Percentiles rank a stretch among this genome's conserved stretches.
Conservation (phyloP, 192 early-diverging fungal genomes). For the Pilobolus umbonatus region DNA sequence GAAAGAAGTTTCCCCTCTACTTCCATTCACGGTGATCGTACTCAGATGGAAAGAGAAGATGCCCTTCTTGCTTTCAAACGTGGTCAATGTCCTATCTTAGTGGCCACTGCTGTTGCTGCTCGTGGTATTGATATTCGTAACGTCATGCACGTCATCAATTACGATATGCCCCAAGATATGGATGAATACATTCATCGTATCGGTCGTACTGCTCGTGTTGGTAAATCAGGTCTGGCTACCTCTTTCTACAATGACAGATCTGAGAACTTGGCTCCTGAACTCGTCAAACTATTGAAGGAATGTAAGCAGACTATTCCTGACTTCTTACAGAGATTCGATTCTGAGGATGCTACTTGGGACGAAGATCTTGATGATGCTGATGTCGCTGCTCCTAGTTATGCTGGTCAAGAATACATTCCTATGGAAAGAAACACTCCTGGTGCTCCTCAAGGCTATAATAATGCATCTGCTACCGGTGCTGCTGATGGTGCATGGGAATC, state of each 20-base stretch:
- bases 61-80: constrained; percentile 68
- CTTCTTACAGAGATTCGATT: constrained; percentile 39
- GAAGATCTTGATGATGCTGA: constrained; percentile 35
- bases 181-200: constrained; percentile 78
- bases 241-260: constrained; percentile 52
- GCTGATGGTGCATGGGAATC: constrained; percentile 16
- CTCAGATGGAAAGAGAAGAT: constrained; percentile 73
- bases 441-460: constrained; percentile 21
- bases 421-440: constrained; percentile 19
- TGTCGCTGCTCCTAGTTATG: constrained; percentile 29
- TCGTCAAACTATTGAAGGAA: constrained; percentile 53
- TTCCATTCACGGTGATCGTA: constrained; percentile 82
- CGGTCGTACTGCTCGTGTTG: constrained; percentile 63
- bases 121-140: constrained; percentile 76
- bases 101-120: constrained; percentile 75
- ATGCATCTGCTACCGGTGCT: constrained; percentile 18
- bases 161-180: constrained; percentile 68
- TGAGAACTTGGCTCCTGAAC: constrained; percentile 34
- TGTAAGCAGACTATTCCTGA: constrained; percentile 60
- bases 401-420: constrained; percentile 27
- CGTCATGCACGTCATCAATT: constrained; percentile 78
- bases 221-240: constrained; percentile 54
- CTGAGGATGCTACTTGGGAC: constrained; percentile 24
- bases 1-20: constrained; percentile 71
- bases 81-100: constrained; percentile 56